Percentiles rank a stretch among this genome's conserved stretches.
Evolutionary conservation across 257 asterid genomes (phyloP).

Genomic region (Apocynum venetum): DNA sequence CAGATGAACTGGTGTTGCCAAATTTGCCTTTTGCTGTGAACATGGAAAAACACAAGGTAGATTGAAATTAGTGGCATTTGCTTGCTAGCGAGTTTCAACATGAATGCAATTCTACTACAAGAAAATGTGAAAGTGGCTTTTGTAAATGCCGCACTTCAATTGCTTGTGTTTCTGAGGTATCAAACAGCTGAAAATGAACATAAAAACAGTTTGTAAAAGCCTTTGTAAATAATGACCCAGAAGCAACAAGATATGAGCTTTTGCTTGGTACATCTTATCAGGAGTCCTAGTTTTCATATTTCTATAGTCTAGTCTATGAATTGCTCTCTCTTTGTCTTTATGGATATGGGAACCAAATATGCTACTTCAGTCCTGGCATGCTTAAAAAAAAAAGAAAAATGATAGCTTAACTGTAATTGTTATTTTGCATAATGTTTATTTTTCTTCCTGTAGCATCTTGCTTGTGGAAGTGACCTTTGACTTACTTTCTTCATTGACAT

Average conservation of each 20-base stretch:
- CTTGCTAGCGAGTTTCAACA: not conserved
- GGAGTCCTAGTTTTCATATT: not conserved
- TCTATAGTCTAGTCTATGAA: not conserved
- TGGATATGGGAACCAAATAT: too few species aligned
- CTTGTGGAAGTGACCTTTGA: not conserved
- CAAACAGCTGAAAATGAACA: too few species aligned
- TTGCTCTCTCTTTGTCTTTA: not conserved
- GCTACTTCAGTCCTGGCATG: not conserved
- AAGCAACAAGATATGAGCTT: not conserved
- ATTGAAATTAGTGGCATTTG: not conserved
- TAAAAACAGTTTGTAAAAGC: not conserved
- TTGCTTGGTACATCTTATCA: not conserved
- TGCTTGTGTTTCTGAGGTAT: not conserved
- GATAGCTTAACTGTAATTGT: not conserved
- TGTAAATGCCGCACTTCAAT: not conserved
- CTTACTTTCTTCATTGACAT: not conserved
- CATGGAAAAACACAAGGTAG: not conserved
- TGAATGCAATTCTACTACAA: not conserved
- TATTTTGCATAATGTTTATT: not conserved
- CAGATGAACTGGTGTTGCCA: not conserved
- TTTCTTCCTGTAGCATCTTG: not conserved
- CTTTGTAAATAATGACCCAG: not conserved
- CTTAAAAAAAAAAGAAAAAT: not conserved
- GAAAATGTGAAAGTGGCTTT: not conserved
- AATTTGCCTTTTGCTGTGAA: not conserved